Conservation (phyloP, 257 asterid genomes). For the Solanum bulbocastanum region DNA sequence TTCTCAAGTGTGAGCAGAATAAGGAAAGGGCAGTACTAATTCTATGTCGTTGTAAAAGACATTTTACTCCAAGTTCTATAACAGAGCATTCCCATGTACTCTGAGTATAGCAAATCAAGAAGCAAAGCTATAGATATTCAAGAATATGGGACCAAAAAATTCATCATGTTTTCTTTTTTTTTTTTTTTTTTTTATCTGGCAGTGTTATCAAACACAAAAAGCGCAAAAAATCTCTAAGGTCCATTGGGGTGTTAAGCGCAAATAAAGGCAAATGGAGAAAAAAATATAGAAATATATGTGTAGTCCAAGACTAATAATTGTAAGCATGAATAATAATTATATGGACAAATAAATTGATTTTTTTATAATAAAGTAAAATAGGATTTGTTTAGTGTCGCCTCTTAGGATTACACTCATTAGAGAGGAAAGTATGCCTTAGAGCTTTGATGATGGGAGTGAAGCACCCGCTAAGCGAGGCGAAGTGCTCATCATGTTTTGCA, state of each 20-base stretch:
- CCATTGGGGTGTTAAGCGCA: background rate
- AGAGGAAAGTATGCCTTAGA: background rate
- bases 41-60: background rate
- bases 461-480: background rate
- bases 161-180: background rate
- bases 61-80: background rate
- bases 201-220: background rate
- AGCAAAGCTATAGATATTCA: background rate
- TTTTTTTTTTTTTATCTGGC: background rate
- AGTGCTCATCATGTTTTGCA: background rate
- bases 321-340: background rate
- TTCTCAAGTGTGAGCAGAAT: background rate
- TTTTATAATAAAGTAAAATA: background rate
- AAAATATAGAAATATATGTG: background rate
- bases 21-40: background rate
- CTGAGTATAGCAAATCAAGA: background rate
- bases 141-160: background rate
- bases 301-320: background rate
- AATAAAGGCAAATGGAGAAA: background rate
- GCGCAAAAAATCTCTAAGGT: background rate
- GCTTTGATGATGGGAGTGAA: background rate
- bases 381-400: background rate
- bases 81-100: background rate
- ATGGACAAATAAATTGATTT: background rate
- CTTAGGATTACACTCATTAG: background rate